Evolutionary conservation across 1,139 yeast genomes (phyloP).

Genomic region (Suhomyces ambrosiae): DNA sequence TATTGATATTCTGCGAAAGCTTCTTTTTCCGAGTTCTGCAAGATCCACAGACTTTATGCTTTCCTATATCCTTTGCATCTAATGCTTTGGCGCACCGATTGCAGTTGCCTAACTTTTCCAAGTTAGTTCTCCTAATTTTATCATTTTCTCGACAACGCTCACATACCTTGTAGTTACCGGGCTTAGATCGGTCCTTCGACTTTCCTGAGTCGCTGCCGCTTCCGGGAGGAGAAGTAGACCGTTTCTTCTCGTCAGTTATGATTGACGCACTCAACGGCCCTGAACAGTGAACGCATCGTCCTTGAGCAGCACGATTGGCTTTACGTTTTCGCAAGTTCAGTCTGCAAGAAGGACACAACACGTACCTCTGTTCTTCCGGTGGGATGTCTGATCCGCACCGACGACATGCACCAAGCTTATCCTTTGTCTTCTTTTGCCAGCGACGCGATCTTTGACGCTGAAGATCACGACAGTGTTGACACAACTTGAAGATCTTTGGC

Average conservation of each 20-base stretch:
- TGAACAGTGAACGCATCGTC: constrained; percentile 68
- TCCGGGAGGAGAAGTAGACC: constrained; percentile 9
- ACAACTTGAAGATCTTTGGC: constrained; percentile 56
- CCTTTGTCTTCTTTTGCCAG: constrained; percentile 65
- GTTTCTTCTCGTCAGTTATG: constrained; percentile 26
- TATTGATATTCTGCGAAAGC: constrained; percentile 19
- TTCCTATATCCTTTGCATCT: constrained; percentile 46
- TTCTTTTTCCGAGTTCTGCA: constrained; percentile 59
- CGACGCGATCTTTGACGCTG: constrained; percentile 64
- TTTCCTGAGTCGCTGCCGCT: constrained; percentile 7
- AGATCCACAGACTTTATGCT: constrained; percentile 55
- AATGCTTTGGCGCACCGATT: constrained; percentile 60
- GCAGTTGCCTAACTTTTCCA: constrained; percentile 61
- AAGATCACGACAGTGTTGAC: constrained; percentile 64
- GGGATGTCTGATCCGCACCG: constrained; percentile 62
- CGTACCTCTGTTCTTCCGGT: constrained; percentile 51
- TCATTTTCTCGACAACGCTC: constrained; percentile 64
- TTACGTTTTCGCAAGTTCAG: constrained; percentile 55
- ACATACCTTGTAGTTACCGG: constrained; percentile 58
- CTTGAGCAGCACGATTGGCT: constrained; percentile 60
- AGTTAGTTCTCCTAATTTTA: constrained; percentile 54
- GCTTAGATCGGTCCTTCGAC: constrained; percentile 23
- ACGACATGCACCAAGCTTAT: constrained; percentile 63
- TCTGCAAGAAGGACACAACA: constrained; percentile 62
- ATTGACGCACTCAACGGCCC: constrained; percentile 57